These are phyloP conservation scores for Nigrospora osmanthi DNA, from an alignment of 2,329 filamentous ascomycete species.

Conservation along the genomic window DNA sequence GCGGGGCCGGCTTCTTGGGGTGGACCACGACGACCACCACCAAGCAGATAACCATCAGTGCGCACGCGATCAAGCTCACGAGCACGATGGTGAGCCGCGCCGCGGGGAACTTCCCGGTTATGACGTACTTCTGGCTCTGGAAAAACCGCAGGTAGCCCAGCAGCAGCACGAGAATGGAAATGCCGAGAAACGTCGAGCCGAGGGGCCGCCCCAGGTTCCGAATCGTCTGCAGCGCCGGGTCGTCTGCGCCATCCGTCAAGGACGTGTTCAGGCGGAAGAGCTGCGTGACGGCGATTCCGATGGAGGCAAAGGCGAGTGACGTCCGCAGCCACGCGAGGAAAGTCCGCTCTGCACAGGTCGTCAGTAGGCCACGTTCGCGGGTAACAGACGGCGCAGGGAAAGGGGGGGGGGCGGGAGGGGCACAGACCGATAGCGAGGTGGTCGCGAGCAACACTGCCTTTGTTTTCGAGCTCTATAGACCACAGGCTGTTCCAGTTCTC, in stretches of 20 bases:
- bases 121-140: slow-evolving; percentile 71
- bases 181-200: slow-evolving; percentile 67
- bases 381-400: background rate
- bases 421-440: slow-evolving; percentile 67
- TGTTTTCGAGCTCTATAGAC: slow-evolving; percentile 74
- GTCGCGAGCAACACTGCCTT: slow-evolving; percentile 75
- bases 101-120: slow-evolving; percentile 72
- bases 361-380: slow-evolving; percentile 6
- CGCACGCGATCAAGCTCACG: slow-evolving; percentile 57
- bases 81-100: slow-evolving; percentile 68
- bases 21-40: slow-evolving; percentile 53
- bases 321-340: slow-evolving; percentile 83
- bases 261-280: slow-evolving; percentile 75
- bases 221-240: slow-evolving; percentile 34
- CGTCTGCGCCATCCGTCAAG: slow-evolving; percentile 29
- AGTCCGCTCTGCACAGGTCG: slow-evolving; percentile 56
- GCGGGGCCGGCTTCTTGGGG: slow-evolving; percentile 6
- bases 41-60: slow-evolving; percentile 52
- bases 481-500: slow-evolving; percentile 38
- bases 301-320: slow-evolving; percentile 72
- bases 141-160: slow-evolving; percentile 75
- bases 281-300: slow-evolving; percentile 77
- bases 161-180: slow-evolving; percentile 67
- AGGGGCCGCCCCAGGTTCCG: slow-evolving; percentile 64
- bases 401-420: background rate